Base-by-base conservation (phyloP, 441 rosid species). In the Syzygium malaccense region DNA sequence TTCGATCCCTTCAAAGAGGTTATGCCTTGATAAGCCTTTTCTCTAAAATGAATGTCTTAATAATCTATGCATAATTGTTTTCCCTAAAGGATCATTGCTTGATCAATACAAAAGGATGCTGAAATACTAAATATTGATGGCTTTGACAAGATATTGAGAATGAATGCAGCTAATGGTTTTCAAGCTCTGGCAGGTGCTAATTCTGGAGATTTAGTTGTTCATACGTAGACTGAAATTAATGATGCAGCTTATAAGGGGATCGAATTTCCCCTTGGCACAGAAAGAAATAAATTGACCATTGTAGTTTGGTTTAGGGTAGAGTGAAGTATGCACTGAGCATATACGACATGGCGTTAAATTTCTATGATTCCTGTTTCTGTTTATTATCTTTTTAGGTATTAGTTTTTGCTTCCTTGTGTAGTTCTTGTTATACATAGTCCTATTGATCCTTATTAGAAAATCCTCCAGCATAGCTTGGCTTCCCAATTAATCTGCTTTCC, bases 1-100 rank as follows among this genome's bases (percentile, higher is more conserved):
- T 98, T 94, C 93, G 90, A 90, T 96, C 93, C 94, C 98, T 98
- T 89, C 95, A 96, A 92, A 93, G 92, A 95, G 99, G 99, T 97
- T 85, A 33, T 62, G 90, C 56, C 51, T 23, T 75, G 83, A 75
- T 75, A 75, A 41, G 23, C n/a, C 49, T 75, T 75, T 41, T 75
- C 53, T 23, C 51, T 23, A 75, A 75, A 75, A 75, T 75, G 83
- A 75, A 75, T 75, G 13, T 17, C 83, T 18, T 41, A 41, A 71
- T 13, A 41, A 41, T 25, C 51, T 37, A 23, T 75, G 51, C 23
- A 28, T 56, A 56, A 56, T 37, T 75, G 23, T 75, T 9, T 11
- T 41, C 51, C 51, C 41, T 41, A 37, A 41, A 75, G 83, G 41
- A 37, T 45, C 51, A 75, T 41, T 41, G n/a, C n/a, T 41, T 4